Percentiles rank a stretch among this genome's conserved stretches.
phyloP scores from a whole-genome alignment of 2,329 filamentous ascomycete species.

The Triangularia verruculosa region DNA sequence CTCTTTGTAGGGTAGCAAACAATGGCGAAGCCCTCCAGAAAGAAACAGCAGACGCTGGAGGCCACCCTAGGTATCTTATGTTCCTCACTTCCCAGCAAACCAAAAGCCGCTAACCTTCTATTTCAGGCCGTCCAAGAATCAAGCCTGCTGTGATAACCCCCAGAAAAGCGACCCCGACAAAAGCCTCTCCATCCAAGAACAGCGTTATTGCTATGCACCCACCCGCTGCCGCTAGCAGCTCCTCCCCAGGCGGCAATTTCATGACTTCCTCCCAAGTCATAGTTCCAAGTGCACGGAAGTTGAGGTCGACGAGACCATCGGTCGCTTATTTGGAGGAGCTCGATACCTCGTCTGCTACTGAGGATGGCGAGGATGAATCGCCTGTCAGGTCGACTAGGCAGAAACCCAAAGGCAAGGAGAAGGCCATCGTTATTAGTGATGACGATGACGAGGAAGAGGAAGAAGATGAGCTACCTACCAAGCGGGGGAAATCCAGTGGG shows the following conservation, averaged over 20 bases:
- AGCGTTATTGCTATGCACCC: not conserved
- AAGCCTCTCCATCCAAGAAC: not conserved
- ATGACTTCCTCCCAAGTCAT: not conserved
- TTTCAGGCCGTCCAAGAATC: not conserved
- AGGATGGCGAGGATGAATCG: not conserved
- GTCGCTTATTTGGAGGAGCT: not conserved
- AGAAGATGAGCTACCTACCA: not conserved
- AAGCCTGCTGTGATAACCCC: not conserved
- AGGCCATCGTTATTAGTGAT: constrained; percentile 1
- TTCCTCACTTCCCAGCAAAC: not conserved
- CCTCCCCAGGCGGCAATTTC: not conserved
- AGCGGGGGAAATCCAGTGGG: not conserved
- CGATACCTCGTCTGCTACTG: not conserved
- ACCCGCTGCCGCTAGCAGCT: not conserved
- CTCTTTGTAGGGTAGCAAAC: not conserved
- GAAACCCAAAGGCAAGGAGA: not conserved
- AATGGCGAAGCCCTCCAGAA: constrained; percentile 17
- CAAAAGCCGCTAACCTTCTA: not conserved
- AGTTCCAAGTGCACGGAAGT: not conserved
- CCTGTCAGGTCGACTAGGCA: not conserved
- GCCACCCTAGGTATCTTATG: constrained; percentile 26
- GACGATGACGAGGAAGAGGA: constrained; percentile 1
- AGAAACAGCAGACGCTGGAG: constrained; percentile 28
- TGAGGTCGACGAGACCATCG: not conserved
- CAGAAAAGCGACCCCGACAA: not conserved